phyloP scores from a whole-genome alignment of 768 basidiomycete genomes.

The Suillus clintonianus region DNA sequence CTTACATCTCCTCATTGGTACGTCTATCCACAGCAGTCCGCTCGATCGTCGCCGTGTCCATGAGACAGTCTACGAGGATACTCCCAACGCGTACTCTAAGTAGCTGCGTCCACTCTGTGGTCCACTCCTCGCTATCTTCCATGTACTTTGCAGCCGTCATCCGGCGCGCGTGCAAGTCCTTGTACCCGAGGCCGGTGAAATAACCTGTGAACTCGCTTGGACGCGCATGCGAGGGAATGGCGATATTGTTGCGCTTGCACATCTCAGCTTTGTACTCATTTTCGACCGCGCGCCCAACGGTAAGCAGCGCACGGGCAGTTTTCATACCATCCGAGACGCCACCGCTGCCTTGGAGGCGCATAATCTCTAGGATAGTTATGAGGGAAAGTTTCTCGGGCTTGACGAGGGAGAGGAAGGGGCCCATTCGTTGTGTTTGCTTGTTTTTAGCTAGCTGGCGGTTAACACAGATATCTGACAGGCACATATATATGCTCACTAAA shows the following conservation, averaged over 20 bases:
- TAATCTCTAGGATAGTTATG: conserved; percentile 86
- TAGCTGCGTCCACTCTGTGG: conserved; percentile 79
- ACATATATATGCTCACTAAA: conserved; percentile 17
- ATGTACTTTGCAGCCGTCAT: conserved; percentile 65
- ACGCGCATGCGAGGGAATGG: conserved; percentile 39
- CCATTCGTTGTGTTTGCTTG: conserved; percentile 36
- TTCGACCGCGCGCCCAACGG: conserved; percentile 84
- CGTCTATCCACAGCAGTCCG: conserved; percentile 57
- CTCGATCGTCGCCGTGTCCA: conserved; percentile 80
- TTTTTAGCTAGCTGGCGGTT: neutral
- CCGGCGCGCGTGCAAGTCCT: conserved; percentile 61
- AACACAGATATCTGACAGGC: neutral
- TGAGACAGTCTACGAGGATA: conserved; percentile 78
- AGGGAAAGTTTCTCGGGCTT: conserved; percentile 79
- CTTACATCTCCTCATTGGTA: conserved; percentile 65
- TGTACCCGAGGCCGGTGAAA: conserved; percentile 64
- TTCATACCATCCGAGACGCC: conserved; percentile 89
- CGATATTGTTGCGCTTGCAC: conserved; percentile 64
- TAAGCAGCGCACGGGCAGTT: conserved; percentile 76
- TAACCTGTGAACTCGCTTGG: conserved; percentile 37
- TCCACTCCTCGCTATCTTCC: conserved; percentile 70
- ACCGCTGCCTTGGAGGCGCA: conserved; percentile 77
- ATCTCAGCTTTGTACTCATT: conserved; percentile 87
- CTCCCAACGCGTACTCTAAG: conserved; percentile 79
- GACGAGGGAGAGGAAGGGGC: conserved; percentile 76